Conservation (phyloP, 345 rosid genomes). For the Populus tremula region DNA sequence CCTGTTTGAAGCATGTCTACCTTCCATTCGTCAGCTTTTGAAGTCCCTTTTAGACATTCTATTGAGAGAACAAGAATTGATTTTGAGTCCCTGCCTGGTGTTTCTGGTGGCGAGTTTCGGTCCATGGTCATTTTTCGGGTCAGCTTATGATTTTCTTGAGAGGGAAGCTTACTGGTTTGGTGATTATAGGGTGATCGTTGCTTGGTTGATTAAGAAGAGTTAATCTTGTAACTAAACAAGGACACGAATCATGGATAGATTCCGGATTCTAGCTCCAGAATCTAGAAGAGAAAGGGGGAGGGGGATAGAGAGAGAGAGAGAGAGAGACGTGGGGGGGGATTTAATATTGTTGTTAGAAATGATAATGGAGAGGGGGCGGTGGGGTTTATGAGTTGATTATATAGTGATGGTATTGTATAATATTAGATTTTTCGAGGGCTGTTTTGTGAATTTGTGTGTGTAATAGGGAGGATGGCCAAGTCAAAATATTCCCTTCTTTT, state of each 20-base stretch:
- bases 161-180: background rate
- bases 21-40: slow-evolving; percentile 92
- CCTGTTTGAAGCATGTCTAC: slow-evolving; percentile 96
- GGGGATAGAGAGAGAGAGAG: background rate
- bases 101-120: slow-evolving; percentile 42
- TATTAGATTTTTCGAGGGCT: background rate
- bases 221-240: background rate
- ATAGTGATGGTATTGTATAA: background rate
- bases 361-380: background rate
- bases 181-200: background rate
- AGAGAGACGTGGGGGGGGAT: background rate
- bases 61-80: slow-evolving; percentile 59
- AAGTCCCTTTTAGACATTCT: slow-evolving; percentile 84
- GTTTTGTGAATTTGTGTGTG: background rate
- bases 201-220: background rate
- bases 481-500: background rate
- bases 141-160: background rate
- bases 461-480: background rate
- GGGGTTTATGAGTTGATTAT: background rate
- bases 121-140: slow-evolving; percentile 43
- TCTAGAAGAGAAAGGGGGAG: background rate
- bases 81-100: slow-evolving; percentile 24
- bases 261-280: background rate
- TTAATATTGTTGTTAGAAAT: background rate
- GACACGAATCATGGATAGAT: background rate